Percentiles rank a stretch among this genome's conserved stretches.
Evolutionary conservation across 225 moss, liverwort and hornwort species (phyloP).

Genomic region (Pseudisothecium myosuroides): DNA sequence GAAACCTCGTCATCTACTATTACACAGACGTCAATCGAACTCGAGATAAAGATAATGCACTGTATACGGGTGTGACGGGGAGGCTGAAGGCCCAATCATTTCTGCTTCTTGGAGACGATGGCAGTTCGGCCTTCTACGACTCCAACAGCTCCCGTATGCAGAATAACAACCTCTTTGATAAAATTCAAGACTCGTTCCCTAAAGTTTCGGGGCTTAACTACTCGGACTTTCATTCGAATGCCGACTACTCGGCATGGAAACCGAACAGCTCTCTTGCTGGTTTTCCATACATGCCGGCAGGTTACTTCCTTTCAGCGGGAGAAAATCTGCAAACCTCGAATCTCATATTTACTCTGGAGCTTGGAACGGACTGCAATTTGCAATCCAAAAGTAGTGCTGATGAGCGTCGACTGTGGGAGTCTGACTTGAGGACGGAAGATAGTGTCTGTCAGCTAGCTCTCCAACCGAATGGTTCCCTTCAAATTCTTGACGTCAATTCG

Average conservation of each 20-base stretch:
- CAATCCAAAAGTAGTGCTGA: neutral
- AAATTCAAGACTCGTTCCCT: rapidly evolving
- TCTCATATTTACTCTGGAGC: neutral
- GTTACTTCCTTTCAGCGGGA: neutral
- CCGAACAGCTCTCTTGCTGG: neutral
- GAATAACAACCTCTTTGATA: rapidly evolving
- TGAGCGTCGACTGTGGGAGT: neutral
- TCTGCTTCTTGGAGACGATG: neutral
- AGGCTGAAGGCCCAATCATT: rapidly evolving
- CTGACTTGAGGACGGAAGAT: neutral
- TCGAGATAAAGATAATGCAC: too few relatives aligned
- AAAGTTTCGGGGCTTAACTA: rapidly evolving
- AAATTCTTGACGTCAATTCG: neutral
- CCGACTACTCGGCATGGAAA: neutral
- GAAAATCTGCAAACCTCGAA: neutral
- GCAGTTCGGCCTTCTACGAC: neutral
- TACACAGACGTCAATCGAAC: too few relatives aligned
- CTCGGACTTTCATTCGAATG: too few relatives aligned
- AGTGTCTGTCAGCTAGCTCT: neutral
- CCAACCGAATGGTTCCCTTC: neutral
- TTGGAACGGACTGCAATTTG: neutral
- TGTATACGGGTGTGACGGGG: neutral
- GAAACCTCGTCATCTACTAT: neutral
- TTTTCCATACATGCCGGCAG: neutral
- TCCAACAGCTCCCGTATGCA: too few relatives aligned